Base-by-base conservation (phyloP, 2,329 filamentous ascomycete species). In the Colletotrichum lini region DNA sequence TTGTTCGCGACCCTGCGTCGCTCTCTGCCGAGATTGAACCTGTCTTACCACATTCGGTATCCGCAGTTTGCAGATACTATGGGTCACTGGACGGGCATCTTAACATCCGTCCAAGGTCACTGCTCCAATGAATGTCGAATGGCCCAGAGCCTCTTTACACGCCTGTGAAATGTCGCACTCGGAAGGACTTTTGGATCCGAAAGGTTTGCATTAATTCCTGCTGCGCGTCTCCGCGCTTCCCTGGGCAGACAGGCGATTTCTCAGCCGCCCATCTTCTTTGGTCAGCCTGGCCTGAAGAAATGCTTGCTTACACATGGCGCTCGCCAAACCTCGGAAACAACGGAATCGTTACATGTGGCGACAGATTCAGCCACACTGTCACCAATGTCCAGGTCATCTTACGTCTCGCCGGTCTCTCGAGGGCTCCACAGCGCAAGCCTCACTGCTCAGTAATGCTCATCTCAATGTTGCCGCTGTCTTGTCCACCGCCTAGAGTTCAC, bases 1-100 rank as follows among this genome's bases (percentile, higher is more conserved):
- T 50, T 57, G 26, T 47, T 67, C 23, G 50, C 38, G 64, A 53
- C 44, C 64, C 64, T 50, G 50, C 49, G 50, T 38, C 57, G 30
- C 45, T 58, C 21, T 52, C 62, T 70, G 52, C 68, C 68, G 68
- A 71, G 64, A 57, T 63, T 50, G 44, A 67, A 38, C 52, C 23
- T 38, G 18, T 16, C 30, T 16, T 18, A 13, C 23, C 45, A 64
- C 68, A 58, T 58, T 9, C 9, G 40, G 38, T 50, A 62, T 44
- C 56, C 64, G 42, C 30, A 54, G 18, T 40, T 50, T 15, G 30
- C 44, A 49, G 15, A 58, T 45, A 35, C 60, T 12, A 53, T 59
- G 59, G 68, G 57, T 62, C 50, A 10, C 49, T 49, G 50, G 30
- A 67, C 50, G 56, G 57, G 26, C 44, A 52, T 56, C 50, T 63